Percentiles rank a stretch among this genome's conserved stretches.
Evolutionary conservation across 768 basidiomycete species (phyloP).

Genomic region (Mycena latifolia): DNA sequence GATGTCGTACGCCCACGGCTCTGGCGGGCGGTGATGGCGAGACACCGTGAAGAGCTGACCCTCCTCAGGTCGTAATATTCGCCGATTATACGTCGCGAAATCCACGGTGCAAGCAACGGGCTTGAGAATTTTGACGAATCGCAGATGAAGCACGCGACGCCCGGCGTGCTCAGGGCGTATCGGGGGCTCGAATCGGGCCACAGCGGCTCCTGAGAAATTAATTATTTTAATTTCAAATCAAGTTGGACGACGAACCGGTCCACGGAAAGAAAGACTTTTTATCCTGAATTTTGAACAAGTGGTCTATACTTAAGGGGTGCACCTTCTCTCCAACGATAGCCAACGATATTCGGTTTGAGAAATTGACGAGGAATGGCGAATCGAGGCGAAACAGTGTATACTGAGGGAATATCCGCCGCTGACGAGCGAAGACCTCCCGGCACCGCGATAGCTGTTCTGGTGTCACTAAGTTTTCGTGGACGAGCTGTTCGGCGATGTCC

Average conservation of each 20-base stretch:
- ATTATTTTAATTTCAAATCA: too few relatives aligned
- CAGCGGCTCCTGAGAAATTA: neutral
- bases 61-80: neutral
- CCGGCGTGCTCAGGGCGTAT: neutral
- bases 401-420: neutral
- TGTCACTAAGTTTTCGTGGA: neutral
- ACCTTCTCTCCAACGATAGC: neutral
- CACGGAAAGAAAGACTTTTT: neutral
- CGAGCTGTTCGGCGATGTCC: neutral
- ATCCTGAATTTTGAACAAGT: neutral
- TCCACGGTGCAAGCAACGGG: neutral
- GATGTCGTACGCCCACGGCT: constrained; percentile 10
- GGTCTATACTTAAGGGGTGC: neutral
- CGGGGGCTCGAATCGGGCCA: constrained; percentile 9
- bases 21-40: neutral
- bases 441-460: neutral
- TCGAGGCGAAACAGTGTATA: neutral
- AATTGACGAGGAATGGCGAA: neutral
- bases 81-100: neutral
- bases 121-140: neutral
- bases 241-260: neutral
- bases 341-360: neutral
- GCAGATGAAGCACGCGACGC: neutral
- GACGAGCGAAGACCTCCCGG: neutral
- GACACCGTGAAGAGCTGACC: constrained; percentile 1